Evolutionary conservation across 2,329 filamentous ascomycete species (phyloP).

Genomic region (Pseudogymnoascus sp.): DNA sequence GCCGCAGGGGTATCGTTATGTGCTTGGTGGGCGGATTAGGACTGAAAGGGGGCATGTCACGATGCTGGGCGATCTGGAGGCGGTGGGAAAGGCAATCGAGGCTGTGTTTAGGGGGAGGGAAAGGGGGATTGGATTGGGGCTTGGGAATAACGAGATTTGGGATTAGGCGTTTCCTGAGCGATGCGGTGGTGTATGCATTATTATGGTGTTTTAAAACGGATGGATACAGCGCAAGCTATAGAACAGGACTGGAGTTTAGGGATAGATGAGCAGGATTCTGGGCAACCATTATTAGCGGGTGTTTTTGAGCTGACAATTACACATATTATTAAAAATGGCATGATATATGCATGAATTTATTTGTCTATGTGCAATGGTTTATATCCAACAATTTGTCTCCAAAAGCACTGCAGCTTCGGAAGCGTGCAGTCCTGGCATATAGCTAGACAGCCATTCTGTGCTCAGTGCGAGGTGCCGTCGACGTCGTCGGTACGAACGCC

Average conservation of each 20-base stretch:
- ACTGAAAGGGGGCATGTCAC: slow-evolving; percentile 84
- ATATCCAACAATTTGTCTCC: not conserved
- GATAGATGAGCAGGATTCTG: not conserved
- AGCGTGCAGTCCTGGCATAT: not conserved
- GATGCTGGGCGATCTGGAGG: slow-evolving; percentile 75
- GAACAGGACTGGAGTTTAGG: not conserved
- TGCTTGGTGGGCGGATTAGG: slow-evolving; percentile 64
- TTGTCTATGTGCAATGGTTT: not conserved
- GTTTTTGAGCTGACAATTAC: not conserved
- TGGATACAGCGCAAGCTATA: not conserved
- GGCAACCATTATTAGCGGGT: not conserved
- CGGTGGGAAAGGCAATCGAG: slow-evolving; percentile 65
- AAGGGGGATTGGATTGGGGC: slow-evolving; percentile 64
- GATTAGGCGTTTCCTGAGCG: not conserved
- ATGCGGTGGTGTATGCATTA: not conserved
- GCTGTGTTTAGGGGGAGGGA: slow-evolving; percentile 59
- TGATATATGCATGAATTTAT: not conserved
- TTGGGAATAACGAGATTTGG: not conserved
- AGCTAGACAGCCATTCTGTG: not conserved
- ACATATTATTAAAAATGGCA: not conserved
- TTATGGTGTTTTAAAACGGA: not conserved
- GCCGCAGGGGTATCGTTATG: slow-evolving; percentile 68
- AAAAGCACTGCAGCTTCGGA: not conserved
- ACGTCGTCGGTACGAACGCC: not conserved
- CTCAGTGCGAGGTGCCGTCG: not conserved